A percentile compares a stretch with the other conserved stretches of the same genome.
Conservation (phyloP, 2,329 filamentous ascomycete species). For the Cladosporium cucumerinum region DNA sequence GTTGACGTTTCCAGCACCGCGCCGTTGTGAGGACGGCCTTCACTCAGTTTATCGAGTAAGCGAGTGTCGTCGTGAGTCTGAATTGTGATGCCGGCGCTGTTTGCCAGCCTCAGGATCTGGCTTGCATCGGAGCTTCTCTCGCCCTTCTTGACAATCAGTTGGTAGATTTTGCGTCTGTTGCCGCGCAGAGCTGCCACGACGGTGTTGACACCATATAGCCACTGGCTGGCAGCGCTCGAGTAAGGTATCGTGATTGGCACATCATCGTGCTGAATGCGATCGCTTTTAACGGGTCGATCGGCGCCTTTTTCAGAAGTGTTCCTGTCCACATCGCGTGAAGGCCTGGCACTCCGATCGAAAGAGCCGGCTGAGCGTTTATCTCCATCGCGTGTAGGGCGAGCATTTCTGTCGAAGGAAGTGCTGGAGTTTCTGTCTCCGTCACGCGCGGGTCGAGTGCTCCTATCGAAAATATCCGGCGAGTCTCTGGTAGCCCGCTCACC, state of each 20-base stretch:
- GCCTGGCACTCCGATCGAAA: background rate
- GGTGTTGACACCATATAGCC: slow-evolving; percentile 79
- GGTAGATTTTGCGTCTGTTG: slow-evolving; percentile 71
- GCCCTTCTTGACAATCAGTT: slow-evolving; percentile 45
- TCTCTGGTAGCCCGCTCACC: background rate
- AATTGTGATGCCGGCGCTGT: slow-evolving; percentile 50
- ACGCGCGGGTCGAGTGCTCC: background rate
- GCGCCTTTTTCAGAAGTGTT: background rate
- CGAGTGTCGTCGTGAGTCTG: slow-evolving; percentile 53
- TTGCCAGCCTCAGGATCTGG: slow-evolving; percentile 25
- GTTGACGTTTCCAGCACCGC: slow-evolving; percentile 83
- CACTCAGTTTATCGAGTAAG: slow-evolving; percentile 74
- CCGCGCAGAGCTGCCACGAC: slow-evolving; percentile 75
- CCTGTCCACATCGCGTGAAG: background rate
- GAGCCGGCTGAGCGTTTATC: background rate
- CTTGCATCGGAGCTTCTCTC: background rate
- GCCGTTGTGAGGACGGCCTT: slow-evolving; percentile 83
- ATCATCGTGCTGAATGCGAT: slow-evolving; percentile 22
- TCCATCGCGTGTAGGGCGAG: background rate
- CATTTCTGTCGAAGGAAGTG: background rate
- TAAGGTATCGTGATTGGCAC: slow-evolving; percentile 56
- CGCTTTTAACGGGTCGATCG: background rate
- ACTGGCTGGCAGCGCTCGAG: slow-evolving; percentile 84
- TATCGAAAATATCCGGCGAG: background rate
- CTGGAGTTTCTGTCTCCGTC: background rate